These are phyloP conservation scores for Amniculicola lignicola DNA, from an alignment of 495 filamentous ascomycete species.

Conservation along the genomic window DNA sequence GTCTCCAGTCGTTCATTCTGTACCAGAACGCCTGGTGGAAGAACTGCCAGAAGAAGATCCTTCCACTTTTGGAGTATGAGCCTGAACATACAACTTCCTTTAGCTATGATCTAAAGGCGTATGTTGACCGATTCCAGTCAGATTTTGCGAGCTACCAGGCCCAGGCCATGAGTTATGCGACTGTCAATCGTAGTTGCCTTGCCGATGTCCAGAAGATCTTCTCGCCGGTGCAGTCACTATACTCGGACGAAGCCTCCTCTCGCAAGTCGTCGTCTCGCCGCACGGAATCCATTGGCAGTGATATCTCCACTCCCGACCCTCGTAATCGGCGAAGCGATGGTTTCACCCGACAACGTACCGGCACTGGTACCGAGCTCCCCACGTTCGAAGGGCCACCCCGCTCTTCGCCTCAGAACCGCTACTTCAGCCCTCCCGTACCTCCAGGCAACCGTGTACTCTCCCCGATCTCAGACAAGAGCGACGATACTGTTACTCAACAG, in stretches of 20 bases:
- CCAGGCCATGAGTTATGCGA: slow-evolving; percentile 50
- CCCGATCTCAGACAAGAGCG: slow-evolving; percentile 4
- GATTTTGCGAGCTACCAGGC: slow-evolving; percentile 65
- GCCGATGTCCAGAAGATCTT: slow-evolving; percentile 54
- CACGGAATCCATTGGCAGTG: slow-evolving; percentile 39
- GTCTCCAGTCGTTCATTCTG: slow-evolving; percentile 73
- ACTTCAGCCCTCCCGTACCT: neutral
- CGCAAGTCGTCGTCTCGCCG: slow-evolving; percentile 39
- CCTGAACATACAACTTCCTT: slow-evolving; percentile 65
- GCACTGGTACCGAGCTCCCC: too few species aligned
- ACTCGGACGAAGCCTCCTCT: slow-evolving; percentile 37
- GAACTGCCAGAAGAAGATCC: slow-evolving; percentile 76
- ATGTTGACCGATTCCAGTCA: slow-evolving; percentile 54
- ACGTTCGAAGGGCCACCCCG: slow-evolving; percentile 13
- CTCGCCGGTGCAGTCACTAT: slow-evolving; percentile 48
- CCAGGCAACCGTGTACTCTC: neutral
- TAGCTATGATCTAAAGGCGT: slow-evolving; percentile 47
- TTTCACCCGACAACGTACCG: too few species aligned
- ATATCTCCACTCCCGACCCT: slow-evolving; percentile 22
- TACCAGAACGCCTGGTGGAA: slow-evolving; percentile 77
- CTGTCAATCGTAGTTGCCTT: slow-evolving; percentile 59
- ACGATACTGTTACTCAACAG: slow-evolving; percentile 6
- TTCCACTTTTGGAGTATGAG: slow-evolving; percentile 62
- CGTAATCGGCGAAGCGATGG: slow-evolving; percentile 23
- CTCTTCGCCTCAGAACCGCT: neutral